Evolutionary conservation across 345 rosid genomes (phyloP).

Genomic region (Anastatica hierochuntica): DNA sequence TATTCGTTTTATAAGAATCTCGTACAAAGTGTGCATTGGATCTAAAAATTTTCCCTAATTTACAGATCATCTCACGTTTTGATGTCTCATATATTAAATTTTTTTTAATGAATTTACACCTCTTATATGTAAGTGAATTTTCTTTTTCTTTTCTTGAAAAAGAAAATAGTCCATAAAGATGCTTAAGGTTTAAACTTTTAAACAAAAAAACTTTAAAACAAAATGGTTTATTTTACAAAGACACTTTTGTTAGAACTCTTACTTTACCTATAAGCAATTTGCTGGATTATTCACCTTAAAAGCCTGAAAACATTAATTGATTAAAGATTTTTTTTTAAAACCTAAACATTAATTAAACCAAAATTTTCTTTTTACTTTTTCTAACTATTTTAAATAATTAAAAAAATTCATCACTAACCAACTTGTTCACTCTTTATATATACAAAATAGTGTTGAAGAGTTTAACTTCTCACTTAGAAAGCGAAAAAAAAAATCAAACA

Average conservation of each 20-base stretch:
- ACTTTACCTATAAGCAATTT: slow-evolving; percentile 9
- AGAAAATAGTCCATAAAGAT: too few species aligned
- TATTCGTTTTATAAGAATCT: background rate
- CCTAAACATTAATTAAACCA: background rate
- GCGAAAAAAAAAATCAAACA: background rate
- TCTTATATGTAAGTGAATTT: too few species aligned
- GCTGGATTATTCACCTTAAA: slow-evolving; percentile 21
- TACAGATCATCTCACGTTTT: slow-evolving; percentile 17
- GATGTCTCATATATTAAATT: slow-evolving; percentile 11
- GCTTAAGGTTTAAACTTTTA: too few species aligned
- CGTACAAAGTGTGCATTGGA: slow-evolving; percentile 16
- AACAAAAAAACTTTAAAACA: too few species aligned
- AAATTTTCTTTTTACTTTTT: too few species aligned
- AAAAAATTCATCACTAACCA: background rate
- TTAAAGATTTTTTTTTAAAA: too few species aligned
- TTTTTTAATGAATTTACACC: background rate
- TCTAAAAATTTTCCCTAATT: slow-evolving; percentile 9
- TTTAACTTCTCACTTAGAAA: background rate
- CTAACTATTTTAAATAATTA: too few species aligned
- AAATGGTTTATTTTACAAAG: too few species aligned
- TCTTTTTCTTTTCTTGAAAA: too few species aligned
- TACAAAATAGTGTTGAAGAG: slow-evolving; percentile 1
- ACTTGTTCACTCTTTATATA: slow-evolving; percentile 6
- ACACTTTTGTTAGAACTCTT: slow-evolving; percentile 9
- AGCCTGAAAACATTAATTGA: slow-evolving; percentile 15